Evolutionary conservation across 2,329 filamentous ascomycete species (phyloP).

Genomic region (Trichoderma koningiopsis): DNA sequence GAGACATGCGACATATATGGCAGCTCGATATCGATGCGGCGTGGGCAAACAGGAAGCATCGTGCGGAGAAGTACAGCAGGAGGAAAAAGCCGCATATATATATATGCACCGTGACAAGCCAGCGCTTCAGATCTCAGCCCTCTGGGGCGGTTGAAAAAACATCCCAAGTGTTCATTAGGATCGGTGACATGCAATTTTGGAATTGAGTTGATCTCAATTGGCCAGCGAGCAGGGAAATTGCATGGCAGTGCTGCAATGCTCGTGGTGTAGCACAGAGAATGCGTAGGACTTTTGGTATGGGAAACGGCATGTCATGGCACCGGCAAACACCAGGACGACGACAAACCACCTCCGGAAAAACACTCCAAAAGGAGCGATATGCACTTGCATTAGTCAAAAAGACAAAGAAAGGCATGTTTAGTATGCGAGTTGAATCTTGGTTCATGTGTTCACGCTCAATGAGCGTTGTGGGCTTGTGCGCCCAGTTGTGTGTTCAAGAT

Average conservation of each 20-base stretch:
- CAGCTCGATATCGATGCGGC: not conserved
- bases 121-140: not conserved
- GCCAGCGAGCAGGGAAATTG: not conserved
- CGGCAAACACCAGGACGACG: not conserved
- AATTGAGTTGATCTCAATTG: not conserved
- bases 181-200: not conserved
- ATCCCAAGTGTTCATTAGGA: not conserved
- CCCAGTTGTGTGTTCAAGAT: not conserved
- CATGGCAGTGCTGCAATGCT: not conserved
- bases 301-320: not conserved
- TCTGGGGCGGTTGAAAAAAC: not conserved
- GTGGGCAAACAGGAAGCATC: not conserved
- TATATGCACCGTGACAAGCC: not conserved
- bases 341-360: not conserved
- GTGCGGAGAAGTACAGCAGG: not conserved
- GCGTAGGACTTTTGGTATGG: slow-evolving; percentile 9
- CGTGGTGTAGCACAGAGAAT: not conserved
- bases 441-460: not conserved
- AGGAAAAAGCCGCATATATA: slow-evolving; percentile 14
- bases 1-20: not conserved
- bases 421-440: not conserved
- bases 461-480: not conserved
- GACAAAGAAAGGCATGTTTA: not conserved
- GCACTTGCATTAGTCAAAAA: not conserved
- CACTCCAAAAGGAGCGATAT: not conserved